Evolutionary conservation across 2,329 filamentous ascomycete genomes (phyloP).

Genomic region (Epicoccum sorghinum): DNA sequence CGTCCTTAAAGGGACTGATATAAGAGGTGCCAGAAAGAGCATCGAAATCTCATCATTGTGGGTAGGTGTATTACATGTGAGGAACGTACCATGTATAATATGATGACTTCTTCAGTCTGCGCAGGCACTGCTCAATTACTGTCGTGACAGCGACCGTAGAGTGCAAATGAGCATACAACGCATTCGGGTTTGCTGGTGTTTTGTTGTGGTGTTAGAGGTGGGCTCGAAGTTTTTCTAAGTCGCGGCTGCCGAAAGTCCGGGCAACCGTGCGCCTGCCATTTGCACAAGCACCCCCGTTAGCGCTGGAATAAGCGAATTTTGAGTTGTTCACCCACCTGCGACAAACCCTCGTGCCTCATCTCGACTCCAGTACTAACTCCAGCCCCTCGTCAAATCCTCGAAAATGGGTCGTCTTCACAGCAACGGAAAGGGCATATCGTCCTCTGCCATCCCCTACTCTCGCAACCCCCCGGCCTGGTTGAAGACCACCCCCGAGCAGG

Average conservation of each 20-base stretch:
- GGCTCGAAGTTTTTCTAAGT: constrained; percentile 13
- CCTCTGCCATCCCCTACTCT: constrained; percentile 96
- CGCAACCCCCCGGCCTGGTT: constrained; percentile 92
- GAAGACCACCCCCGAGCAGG: constrained; percentile 98
- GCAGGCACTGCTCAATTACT: background rate
- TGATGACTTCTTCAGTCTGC: background rate
- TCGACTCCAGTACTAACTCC: constrained; percentile 23
- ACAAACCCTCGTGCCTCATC: constrained; percentile 7
- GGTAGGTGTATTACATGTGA: background rate
- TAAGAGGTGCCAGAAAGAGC: constrained; percentile 86
- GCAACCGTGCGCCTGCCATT: constrained; percentile 11
- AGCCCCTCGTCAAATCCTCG: constrained; percentile 40
- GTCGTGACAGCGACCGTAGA: background rate
- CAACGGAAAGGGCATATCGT: constrained; percentile 99
- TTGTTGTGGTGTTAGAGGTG: constrained; percentile 3
- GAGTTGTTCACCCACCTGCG: constrained; percentile 6
- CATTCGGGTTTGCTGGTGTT: background rate
- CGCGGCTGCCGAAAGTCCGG: constrained; percentile 5
- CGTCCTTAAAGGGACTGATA: constrained; percentile 48
- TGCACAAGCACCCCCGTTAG: constrained; percentile 8
- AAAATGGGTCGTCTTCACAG: constrained; percentile 98
- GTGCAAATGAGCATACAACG: background rate
- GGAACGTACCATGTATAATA: background rate
- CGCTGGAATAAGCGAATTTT: constrained; percentile 17
- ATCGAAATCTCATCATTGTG: constrained; percentile 32